Conservation (phyloP, 1,139 yeast species). For the Suhomyces chickasaworum region DNA sequence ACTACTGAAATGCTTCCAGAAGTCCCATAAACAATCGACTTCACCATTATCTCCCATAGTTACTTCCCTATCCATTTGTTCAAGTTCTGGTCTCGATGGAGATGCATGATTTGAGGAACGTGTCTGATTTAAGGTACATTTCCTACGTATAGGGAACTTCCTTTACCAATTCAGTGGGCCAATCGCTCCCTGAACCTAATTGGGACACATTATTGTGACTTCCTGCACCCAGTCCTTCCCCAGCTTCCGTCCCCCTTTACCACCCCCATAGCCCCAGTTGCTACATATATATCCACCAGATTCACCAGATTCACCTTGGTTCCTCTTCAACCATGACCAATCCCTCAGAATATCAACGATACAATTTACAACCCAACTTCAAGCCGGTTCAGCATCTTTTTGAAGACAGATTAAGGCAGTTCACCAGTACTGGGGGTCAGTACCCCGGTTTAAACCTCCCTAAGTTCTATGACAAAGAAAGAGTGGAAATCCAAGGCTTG, state of each 20-base stretch:
- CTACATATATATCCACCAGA: not conserved
- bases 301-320: not conserved
- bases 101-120: too few species aligned
- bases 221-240: conserved; percentile 10
- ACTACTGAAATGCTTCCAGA: not conserved
- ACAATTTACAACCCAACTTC: conserved; percentile 70
- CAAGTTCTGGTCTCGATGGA: too few species aligned
- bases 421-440: conserved; percentile 70
- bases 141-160: not conserved
- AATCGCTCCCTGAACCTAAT: not conserved
- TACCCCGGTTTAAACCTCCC: conserved; percentile 74
- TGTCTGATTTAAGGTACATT: not conserved
- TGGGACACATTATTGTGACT: not conserved
- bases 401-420: conserved; percentile 78
- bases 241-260: conserved; percentile 8
- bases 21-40: too few species aligned
- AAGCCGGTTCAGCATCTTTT: conserved; percentile 82
- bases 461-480: conserved; percentile 68
- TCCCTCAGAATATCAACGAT: conserved; percentile 25
- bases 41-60: too few species aligned
- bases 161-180: not conserved
- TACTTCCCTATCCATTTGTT: too few species aligned
- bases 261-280: conserved; percentile 5
- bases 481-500: conserved; percentile 53
- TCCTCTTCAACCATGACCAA: conserved; percentile 7